Base-by-base conservation (phyloP, 306 rosid genomes). In the Rosa rugosa region DNA sequence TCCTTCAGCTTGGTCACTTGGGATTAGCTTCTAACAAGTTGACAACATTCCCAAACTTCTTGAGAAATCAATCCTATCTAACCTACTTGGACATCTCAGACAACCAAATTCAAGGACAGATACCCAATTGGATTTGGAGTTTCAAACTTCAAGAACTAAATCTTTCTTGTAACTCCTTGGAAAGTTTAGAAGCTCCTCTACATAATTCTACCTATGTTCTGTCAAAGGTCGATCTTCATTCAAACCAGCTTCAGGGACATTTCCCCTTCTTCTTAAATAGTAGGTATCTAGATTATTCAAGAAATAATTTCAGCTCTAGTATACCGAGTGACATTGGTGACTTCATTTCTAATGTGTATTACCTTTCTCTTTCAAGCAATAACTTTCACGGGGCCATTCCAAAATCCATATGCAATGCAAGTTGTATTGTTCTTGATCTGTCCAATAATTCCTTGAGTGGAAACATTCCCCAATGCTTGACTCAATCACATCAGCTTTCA, bases 231-330 rank as follows among this genome's bases (percentile, higher is more conserved):
- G 67, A 62, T 25, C 87, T 89, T 4, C 88, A 78, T 69, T 41
- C 67, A 20, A 89, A 89, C 82, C 42, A 23, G 5, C 38, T 85
- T 25, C 63, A 71, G 1, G 88, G 85, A 3, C 50, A 75, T n/a
- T 49, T 85, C 4, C 75, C 81, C 1, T 0, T 18, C 22, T 59
- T 78, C 22, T 51, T 82, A 20, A 12, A 4, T 20, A 4, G 25
- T 2, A 0, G 0, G 0, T 13, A 27, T 5, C 0, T 84, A 47
- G 87, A 78, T 12, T 81, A 56, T 42, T 85, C 88, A 4, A 51
- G 8, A 22, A 81, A 84, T 41, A 68, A 38, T 59, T 59, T 59
- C 65, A 59, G 0, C 36, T 59, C 36, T 59, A 23, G 4, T 54
- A 0, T 59, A 59, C 34, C 65, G 0, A 11, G 0, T 23, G 65